Percentiles rank a stretch among this genome's conserved stretches.
Conservation (phyloP, 108 stramenopile genomes). For the Chaetoceros tenuissimus region DNA sequence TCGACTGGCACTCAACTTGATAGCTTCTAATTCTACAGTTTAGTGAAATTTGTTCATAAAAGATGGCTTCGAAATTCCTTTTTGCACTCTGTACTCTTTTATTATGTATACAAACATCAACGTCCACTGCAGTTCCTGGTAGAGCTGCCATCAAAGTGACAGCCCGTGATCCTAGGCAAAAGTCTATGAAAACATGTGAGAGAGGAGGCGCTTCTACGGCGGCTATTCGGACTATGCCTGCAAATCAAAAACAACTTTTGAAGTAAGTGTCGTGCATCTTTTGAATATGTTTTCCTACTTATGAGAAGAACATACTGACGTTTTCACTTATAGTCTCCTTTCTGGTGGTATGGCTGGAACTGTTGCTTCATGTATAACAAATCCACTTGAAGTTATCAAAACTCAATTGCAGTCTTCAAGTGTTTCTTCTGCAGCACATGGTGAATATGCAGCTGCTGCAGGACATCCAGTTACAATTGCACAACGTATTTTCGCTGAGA, state of each 20-base stretch:
- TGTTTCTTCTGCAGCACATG: slow-evolving; percentile 21
- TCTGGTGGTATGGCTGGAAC: slow-evolving; percentile 79
- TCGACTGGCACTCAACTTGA: too few species aligned
- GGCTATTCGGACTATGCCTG: not conserved
- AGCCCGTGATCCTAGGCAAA: not conserved
- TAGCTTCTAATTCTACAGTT: too few species aligned
- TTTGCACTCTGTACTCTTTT: not conserved
- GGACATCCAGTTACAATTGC: slow-evolving; percentile 55
- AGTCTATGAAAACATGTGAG: not conserved
- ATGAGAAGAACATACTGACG: not conserved
- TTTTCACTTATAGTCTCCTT: slow-evolving; percentile 29
- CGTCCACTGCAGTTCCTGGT: not conserved
- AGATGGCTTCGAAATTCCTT: not conserved
- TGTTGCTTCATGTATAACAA: slow-evolving; percentile 66
- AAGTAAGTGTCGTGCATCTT: not conserved
- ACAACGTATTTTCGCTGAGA: slow-evolving; percentile 50
- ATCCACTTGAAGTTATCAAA: slow-evolving; percentile 86
- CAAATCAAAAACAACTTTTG: not conserved
- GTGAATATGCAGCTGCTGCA: slow-evolving; percentile 24
- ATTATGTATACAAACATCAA: not conserved
- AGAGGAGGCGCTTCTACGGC: not conserved
- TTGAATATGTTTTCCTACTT: not conserved
- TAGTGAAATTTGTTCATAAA: too few species aligned
- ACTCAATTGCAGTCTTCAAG: slow-evolving; percentile 86
- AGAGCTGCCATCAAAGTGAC: not conserved